Conservation (phyloP, 805 yeast species). For the Candida peoriensis region DNA sequence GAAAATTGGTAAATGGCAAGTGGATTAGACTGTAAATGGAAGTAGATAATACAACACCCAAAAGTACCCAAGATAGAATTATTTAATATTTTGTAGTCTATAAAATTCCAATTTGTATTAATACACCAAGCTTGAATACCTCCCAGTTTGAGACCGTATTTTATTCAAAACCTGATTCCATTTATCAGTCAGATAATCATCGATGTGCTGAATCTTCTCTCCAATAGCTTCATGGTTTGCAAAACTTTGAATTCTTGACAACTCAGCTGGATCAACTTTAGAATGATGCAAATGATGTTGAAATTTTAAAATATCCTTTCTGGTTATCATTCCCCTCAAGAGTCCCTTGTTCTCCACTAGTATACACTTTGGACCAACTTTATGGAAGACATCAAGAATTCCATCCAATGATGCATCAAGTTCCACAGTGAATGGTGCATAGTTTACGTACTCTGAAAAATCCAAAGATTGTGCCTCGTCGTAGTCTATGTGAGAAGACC, state of each 20-base stretch:
- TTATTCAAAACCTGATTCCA: constrained; percentile 1
- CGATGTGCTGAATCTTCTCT: constrained; percentile 6
- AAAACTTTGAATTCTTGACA: constrained; percentile 13
- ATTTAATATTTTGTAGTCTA: background rate
- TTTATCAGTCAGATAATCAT: background rate
- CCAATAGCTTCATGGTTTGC: constrained; percentile 11
- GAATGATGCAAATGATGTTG: constrained; percentile 32
- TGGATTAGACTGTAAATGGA: constrained; percentile 11
- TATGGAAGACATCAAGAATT: constrained; percentile 62
- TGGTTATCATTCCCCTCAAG: constrained; percentile 71
- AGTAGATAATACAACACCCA: too few relatives aligned
- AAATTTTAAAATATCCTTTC: constrained; percentile 75
- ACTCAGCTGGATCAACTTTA: constrained; percentile 7
- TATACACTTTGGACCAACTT: constrained; percentile 74
- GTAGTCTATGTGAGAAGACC: constrained; percentile 8
- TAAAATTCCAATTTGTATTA: too few relatives aligned
- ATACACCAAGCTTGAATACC: too few relatives aligned
- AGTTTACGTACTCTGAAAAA: constrained; percentile 36
- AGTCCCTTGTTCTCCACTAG: constrained; percentile 58
- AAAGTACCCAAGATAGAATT: background rate
- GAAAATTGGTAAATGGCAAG: constrained; percentile 72
- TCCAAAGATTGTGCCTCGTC: constrained; percentile 5
- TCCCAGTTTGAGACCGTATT: background rate
- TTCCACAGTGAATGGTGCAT: constrained; percentile 59
- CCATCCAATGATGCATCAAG: constrained; percentile 52